A percentile compares a stretch with the other conserved stretches of the same genome.
Evolutionary conservation across 169 alveolate species (phyloP).

Genomic region (Perkinsus marinus): DNA sequence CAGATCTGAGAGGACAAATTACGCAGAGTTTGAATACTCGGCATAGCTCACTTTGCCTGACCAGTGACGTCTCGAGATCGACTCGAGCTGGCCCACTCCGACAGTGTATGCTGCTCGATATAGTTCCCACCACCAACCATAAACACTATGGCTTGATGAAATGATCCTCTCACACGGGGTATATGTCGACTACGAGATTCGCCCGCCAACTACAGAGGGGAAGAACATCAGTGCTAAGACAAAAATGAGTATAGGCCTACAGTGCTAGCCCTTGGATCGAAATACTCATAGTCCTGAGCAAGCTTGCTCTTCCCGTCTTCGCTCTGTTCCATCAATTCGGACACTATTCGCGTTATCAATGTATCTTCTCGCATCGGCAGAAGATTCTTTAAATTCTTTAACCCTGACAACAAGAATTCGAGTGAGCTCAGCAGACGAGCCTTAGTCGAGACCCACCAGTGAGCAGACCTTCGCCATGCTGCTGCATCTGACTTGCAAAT

Average conservation of each 20-base stretch:
- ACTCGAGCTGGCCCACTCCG: slow-evolving; percentile 10
- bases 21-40: background rate
- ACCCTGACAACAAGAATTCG: background rate
- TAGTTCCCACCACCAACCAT: slow-evolving; percentile 43
- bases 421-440: background rate
- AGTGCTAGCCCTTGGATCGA: slow-evolving; percentile 11
- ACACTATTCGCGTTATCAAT: slow-evolving; percentile 19
- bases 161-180: slow-evolving; percentile 9
- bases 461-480: background rate
- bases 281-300: slow-evolving; percentile 10
- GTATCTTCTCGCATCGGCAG: slow-evolving; percentile 24
- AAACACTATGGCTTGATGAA: slow-evolving; percentile 28
- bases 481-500: background rate
- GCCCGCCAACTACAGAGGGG: background rate
- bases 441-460: background rate
- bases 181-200: slow-evolving; percentile 3
- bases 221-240: slow-evolving; percentile 5
- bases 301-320: slow-evolving; percentile 2
- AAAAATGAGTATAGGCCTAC: too few relatives aligned
- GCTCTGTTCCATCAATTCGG: slow-evolving; percentile 20
- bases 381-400: slow-evolving; percentile 2
- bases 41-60: background rate
- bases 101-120: slow-evolving; percentile 35
- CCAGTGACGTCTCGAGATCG: background rate
- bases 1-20: background rate